Evolutionary conservation across 2,329 filamentous ascomycete genomes (phyloP).

Genomic region (Sporothrix humicola): DNA sequence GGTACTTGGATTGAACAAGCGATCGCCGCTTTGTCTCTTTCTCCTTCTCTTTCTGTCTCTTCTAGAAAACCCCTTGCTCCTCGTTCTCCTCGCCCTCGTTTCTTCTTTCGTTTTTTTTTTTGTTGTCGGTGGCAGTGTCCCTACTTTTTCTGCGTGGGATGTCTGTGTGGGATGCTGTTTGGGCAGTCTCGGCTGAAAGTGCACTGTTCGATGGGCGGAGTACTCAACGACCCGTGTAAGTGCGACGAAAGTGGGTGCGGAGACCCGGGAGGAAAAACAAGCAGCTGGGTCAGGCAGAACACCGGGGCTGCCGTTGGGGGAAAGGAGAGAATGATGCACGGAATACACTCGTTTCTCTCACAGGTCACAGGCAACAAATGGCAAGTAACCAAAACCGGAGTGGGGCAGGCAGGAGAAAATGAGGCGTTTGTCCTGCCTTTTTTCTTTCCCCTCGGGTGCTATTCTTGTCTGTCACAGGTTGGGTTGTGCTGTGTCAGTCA

Average conservation of each 20-base stretch:
- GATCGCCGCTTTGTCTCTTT: background rate
- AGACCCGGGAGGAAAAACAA: background rate
- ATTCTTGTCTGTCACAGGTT: conserved; percentile 9
- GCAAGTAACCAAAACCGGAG: background rate
- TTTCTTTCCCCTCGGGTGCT: background rate
- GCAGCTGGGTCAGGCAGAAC: background rate
- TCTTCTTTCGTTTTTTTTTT: background rate
- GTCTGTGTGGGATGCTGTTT: conserved; percentile 7
- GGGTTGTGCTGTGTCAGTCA: conserved; percentile 1
- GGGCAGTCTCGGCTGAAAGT: conserved; percentile 8
- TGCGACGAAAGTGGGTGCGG: background rate
- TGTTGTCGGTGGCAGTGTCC: conserved; percentile 10
- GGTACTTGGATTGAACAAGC: too few relatives aligned
- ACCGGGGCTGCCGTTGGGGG: too few relatives aligned
- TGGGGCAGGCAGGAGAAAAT: conserved; percentile 1
- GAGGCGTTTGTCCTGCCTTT: background rate
- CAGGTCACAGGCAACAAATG: background rate
- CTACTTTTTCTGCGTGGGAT: background rate
- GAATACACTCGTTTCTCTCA: background rate
- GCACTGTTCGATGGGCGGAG: background rate
- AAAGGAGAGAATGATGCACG: background rate
- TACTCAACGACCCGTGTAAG: conserved; percentile 17
- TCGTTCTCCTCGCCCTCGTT: background rate
- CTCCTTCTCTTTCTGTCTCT: background rate
- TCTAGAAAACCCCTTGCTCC: background rate